Evolutionary conservation across 257 asterid genomes (phyloP).

Genomic region (Agastache rugosa): DNA sequence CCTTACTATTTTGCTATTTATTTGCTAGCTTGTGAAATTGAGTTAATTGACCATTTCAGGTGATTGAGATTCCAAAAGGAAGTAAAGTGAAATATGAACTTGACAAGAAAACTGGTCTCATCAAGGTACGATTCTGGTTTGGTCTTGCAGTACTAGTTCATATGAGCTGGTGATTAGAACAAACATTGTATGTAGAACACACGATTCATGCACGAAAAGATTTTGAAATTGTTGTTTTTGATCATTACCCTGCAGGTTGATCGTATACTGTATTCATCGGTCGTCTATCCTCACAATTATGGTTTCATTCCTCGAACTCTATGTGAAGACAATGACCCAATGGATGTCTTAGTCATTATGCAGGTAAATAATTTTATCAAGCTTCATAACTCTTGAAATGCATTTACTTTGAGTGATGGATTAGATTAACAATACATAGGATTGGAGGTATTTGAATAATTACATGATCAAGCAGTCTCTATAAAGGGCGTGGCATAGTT

Average conservation of each 20-base stretch:
- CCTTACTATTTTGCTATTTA: background rate
- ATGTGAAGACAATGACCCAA: slow-evolving; percentile 74
- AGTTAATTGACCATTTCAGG: slow-evolving; percentile 41
- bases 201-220: background rate
- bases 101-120: slow-evolving; percentile 70
- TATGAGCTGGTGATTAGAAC: background rate
- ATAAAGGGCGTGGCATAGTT: background rate
- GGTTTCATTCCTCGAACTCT: slow-evolving; percentile 71
- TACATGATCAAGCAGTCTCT: background rate
- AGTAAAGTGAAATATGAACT: slow-evolving; percentile 69
- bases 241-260: slow-evolving; percentile 51
- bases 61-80: slow-evolving; percentile 66
- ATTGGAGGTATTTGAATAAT: background rate
- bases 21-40: slow-evolving; percentile 3
- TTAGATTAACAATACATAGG: background rate
- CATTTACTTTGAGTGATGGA: background rate
- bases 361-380: slow-evolving; percentile 45
- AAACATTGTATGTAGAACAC: too few species aligned
- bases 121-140: slow-evolving; percentile 47
- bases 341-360: slow-evolving; percentile 68
- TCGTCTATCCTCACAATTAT: slow-evolving; percentile 69
- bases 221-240: background rate
- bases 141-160: background rate
- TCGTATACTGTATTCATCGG: slow-evolving; percentile 65
- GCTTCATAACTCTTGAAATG: background rate